These are phyloP conservation scores for Pleurotus platypus DNA, from an alignment of 768 basidiomycete species.

Conservation along the genomic window DNA sequence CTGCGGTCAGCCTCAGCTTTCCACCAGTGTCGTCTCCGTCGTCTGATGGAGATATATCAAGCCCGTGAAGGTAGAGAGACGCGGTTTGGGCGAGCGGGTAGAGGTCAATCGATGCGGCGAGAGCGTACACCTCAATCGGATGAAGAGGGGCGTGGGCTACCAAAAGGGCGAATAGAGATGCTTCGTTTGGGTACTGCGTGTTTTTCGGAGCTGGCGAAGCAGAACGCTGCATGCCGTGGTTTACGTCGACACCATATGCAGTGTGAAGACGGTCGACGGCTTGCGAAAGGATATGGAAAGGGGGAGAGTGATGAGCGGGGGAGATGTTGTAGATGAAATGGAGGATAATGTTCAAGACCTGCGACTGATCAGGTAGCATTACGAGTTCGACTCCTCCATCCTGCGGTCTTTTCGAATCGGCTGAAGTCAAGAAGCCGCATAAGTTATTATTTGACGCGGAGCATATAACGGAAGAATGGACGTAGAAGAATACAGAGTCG, in stretches of 20 bases:
- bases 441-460: neutral
- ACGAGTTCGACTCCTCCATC: neutral
- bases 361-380: neutral
- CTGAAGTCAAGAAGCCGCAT: neutral
- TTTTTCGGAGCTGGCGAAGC: neutral
- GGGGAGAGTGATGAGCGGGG: neutral
- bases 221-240: neutral
- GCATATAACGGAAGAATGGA: neutral
- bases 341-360: neutral
- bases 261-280: neutral
- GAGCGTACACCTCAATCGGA: neutral
- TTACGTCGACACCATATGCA: neutral
- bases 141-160: neutral
- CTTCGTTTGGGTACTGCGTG: neutral
- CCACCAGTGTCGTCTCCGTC: neutral
- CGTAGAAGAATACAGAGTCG: slow-evolving; percentile 3
- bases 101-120: neutral
- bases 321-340: slow-evolving; percentile 4
- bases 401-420: neutral
- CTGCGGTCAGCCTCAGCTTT: neutral
- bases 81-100: neutral
- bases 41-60: neutral
- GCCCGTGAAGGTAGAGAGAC: neutral
- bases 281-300: neutral
- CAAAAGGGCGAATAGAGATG: neutral